Evolutionary conservation across 345 rosid species (phyloP), one percentile per base, ranked within the genome.

Genomic region (Euphorbia pulcherrima): DNA sequence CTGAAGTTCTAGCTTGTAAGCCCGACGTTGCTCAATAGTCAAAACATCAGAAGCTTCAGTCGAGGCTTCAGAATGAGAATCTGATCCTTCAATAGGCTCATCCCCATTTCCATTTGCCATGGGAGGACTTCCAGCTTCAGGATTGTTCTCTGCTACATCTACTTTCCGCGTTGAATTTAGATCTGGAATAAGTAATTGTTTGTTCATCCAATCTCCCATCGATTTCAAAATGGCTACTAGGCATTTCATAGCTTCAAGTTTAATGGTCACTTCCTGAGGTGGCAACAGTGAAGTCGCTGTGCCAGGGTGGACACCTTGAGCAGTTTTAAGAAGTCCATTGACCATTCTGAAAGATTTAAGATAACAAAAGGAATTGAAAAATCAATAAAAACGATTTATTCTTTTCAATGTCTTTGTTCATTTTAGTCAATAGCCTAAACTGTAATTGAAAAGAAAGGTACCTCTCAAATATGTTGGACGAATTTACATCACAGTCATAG

Each of bases 1-100:
- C 90, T 92, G 99, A 81, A 92, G 97, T 80, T 95, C 99, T 75
- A 95, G 96, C 85, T 95, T 95, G 87, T 95, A 95, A 68, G 99
- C 99, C 57, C 99, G 89, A 33, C 97, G 97, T 75, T 95, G 97
- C 86, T 95, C 99, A 55, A 95, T 92, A 58, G 87, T 81, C 48
- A 85, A 83, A 71, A 89, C 90, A 74, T 90, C 96, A 77, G 96
- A 85, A 76, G 86, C 78, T 76, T 93, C 99, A 70, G 84, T 77
- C 18, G 94, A 86, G 37, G 87, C 75, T 79, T 95, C 99, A 68
- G 97, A 88, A 69, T 79, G 90, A 83, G 92, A 83, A 76, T 95
- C 97, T 50, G 94, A 95, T 79, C 81, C 96, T 83, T 95, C 96
- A 71, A 74, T 81, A 50, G 78, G 63, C 65, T 86, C 97, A 46